Evolutionary conservation across 805 yeast species (phyloP), one percentile per base, ranked within the genome.

Genomic region (Lachancea kluyveri): DNA sequence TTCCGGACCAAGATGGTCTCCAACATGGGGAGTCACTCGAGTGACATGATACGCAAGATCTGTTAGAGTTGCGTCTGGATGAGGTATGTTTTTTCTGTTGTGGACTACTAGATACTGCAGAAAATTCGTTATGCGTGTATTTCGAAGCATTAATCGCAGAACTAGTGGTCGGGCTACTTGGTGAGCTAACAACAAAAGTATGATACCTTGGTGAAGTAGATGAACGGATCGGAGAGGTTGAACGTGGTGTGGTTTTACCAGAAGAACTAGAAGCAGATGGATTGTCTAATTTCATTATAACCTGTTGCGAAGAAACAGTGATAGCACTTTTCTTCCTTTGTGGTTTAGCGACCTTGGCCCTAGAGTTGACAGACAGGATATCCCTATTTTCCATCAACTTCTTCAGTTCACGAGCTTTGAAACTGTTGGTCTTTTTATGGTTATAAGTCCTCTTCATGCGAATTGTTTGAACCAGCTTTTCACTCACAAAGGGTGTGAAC

Each of bases 21-120:
- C 98, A 90, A 59, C 98, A 90, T 4, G 98, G 98, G 5, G 94
- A 83, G 46, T 83, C 92, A 35, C 78, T 80, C 1, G 92, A 76
- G 5, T 87, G 86, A 60, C 98, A 90, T 5, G 96, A 85, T 17
- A 90, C 77, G 54, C 98, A 90, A 32, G 70, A 72, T 44, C 95
- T 69, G 50, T 42, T 27, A 9, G 40, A 26, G 24, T 17, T 25
- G 17, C 40, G 33, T 30, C 35, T 37, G 10, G 36, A 31, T 22
- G 40, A 30, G 34, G 35, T 23, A 43, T 21, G 26, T 39, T 30
- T 39, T 19, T 19, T 19, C 21, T 19, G 21, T 10, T 8, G 21
- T 8, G 21, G 21, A 10, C 9, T 8, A 10, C 10, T 19, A 10
- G 14, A 17, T 4, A 17, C 14, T 27, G 10, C 22, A 17, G 30